Base-by-base conservation (phyloP, 495 filamentous ascomycete species). In the Entonaema liquescens region DNA sequence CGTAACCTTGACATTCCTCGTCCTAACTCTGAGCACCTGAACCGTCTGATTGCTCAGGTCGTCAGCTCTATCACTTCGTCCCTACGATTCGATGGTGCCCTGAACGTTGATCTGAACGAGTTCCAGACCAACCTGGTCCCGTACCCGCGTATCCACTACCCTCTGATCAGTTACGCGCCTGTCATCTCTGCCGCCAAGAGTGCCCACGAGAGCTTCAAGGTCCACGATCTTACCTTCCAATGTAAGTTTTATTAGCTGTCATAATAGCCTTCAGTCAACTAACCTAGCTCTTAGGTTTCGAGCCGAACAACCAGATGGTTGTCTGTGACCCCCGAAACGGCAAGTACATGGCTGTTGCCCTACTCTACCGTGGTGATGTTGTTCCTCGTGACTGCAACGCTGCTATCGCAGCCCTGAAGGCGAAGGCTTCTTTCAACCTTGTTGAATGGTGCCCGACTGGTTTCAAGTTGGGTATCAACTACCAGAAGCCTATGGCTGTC, bases 401-500 rank as follows among this genome's bases (percentile, higher is more conserved):
- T 47, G 93, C 93, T 29, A 89, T 95, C 58, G 91, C 91, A 25
- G 85, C 89, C 21, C 86, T 97, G 70, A 97, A 97, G 84, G 89
- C 93, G 74, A 94, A 93, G 85, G 74, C 88, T 8, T 93, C 93
- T 26, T 95, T 97, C 87, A 93, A 95, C 86, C 85, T 96, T 63
- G 93, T 97, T 59, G 93, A 97, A 79, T 97, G 93, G 93, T 97
- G 93, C 82, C 93, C 93, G n/a, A 97, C 93, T 49, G 93, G 93
- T 65, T 97, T 97, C 89, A 97, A 97, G 86, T 85, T 97, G 59
- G 93, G 93, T 72, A 96, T 97, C 85, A 95, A 94, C 84, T 94
- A 94, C 83, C 90, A 93, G 81, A 93, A 93, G 83, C 93, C 93
- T 44, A 83, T 90, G 68, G 85, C 89, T 59, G 91, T 95, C n/a